A percentile compares a stretch with the other conserved stretches of the same genome.
Conservation (phyloP, 148 eudicot species). For the Pouteria glomerata region DNA sequence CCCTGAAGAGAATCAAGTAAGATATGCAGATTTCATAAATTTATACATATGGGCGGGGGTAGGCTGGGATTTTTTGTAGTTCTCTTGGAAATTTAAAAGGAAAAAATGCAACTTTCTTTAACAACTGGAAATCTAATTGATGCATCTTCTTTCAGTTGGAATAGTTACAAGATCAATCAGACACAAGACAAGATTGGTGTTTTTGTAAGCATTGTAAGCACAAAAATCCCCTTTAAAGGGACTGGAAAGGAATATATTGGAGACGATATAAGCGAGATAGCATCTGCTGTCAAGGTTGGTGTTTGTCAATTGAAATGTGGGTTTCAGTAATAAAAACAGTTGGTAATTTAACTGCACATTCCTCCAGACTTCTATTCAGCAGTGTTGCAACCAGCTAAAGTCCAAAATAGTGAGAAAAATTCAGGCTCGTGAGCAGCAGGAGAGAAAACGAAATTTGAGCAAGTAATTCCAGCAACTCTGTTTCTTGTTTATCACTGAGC, state of each 20-base stretch:
- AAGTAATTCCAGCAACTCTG: conserved; percentile 38
- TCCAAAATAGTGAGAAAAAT: conserved; percentile 87
- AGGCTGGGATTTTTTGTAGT: not conserved
- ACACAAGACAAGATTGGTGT: conserved; percentile 94
- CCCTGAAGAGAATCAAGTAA: conserved; percentile 93
- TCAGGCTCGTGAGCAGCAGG: conserved; percentile 98
- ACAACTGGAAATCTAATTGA: conserved; percentile 23
- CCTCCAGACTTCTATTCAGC: conserved; percentile 77
- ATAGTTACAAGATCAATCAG: conserved; percentile 91
- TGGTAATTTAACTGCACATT: conserved; percentile 5
- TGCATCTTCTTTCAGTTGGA: conserved; percentile 62
- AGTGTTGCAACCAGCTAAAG: conserved; percentile 87
- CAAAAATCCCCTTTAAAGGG: conserved; percentile 97
- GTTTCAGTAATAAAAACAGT: not conserved
- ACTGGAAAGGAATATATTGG: conserved; percentile 99
- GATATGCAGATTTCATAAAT: not conserved
- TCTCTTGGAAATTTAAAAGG: not conserved
- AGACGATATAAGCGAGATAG: conserved; percentile 95
- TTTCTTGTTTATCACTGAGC: not conserved
- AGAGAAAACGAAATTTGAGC: conserved; percentile 91
- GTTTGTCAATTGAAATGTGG: not conserved
- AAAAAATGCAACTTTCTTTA: not conserved
- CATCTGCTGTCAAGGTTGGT: conserved; percentile 88
- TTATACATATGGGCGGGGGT: not conserved
- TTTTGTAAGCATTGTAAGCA: conserved; percentile 98